Conservation (phyloP, 2,329 filamentous ascomycete species). For the Cordyceps cateniannulata region DNA sequence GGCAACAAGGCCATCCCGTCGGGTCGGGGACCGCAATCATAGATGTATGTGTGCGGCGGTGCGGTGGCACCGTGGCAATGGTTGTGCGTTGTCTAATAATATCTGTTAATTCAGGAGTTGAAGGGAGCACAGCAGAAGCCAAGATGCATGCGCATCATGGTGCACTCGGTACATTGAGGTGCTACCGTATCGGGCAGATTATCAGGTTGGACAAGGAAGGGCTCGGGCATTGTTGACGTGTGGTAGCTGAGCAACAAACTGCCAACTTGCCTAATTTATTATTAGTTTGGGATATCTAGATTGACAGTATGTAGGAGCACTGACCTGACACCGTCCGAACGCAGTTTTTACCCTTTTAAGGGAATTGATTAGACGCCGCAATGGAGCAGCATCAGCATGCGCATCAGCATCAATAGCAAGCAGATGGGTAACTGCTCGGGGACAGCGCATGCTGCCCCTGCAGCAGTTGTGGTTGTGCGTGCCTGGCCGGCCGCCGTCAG, state of each 20-base stretch:
- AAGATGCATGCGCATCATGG: neutral
- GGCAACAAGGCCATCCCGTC: neutral
- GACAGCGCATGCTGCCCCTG: too few relatives aligned
- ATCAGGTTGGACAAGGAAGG: neutral
- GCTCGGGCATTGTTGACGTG: neutral
- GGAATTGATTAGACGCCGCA: too few relatives aligned
- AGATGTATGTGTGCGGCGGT: neutral
- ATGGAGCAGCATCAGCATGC: too few relatives aligned
- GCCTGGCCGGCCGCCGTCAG: too few relatives aligned
- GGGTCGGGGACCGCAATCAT: neutral
- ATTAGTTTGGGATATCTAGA: too few relatives aligned
- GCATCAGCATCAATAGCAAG: too few relatives aligned
- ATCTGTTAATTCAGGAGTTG: too few relatives aligned
- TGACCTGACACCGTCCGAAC: neutral
- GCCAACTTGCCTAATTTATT: neutral
- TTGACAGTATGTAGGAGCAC: too few relatives aligned
- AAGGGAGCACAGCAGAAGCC: neutral
- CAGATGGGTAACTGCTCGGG: too few relatives aligned
- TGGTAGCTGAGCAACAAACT: neutral
- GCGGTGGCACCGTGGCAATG: neutral
- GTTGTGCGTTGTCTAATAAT: neutral
- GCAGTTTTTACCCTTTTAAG: neutral
- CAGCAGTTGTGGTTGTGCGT: too few relatives aligned
- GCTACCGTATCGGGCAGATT: neutral
- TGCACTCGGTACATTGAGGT: neutral